Base-by-base conservation (phyloP, 2,329 filamentous ascomycete genomes). In the Chaetoscypha palmicola region DNA sequence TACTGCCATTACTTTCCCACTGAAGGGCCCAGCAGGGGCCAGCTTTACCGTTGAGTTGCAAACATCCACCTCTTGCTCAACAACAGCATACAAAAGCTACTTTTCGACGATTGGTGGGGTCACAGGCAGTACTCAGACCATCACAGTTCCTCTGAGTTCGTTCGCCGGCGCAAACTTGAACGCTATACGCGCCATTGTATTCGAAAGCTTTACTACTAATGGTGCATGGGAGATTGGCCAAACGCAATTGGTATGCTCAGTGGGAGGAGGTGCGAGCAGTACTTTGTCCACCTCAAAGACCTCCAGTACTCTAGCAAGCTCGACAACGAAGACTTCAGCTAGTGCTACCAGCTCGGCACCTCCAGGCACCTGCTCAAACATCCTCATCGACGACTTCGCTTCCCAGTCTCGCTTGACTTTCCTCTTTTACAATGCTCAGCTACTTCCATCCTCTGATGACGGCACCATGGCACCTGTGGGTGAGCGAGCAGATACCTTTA, bases 331-430 rank as follows among this genome's bases (percentile, higher is more conserved):
- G 19, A 16, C 20, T 12, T 20, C 26, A 10, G 21, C 17, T 7
- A 28, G 4, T 31, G 32, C 38, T 4, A 43, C 24, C 12, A 12
- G 4, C 33, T 44, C 52, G 8, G 46, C 41, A 9, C 19, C 46
- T 21, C 34, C 43, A 40, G 45, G 46, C 38, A 42, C 48, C 24
- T 76, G 72, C 55, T 59, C 62, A 9, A 58, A 64, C 26, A 60
- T 74, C 5, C 56, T 76, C 20, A 67, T 80, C 42, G 77, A 81
- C 50, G 77, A 81, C 62, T 81, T 73, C 69, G 68, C 67, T 42
- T 80, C 76, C 7, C 77, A 81, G 57, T 80, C 76, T 4, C 73
- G 76, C 22, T 60, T 80, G 41, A 77, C 73, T 1, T 81, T 81
- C 60, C 62, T 81, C 12, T 73, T 66, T 54, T 80, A 80, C 65